These are phyloP conservation scores for Diplodia corticola DNA, from an alignment of 2,329 filamentous ascomycete species.

Conservation along the genomic window DNA sequence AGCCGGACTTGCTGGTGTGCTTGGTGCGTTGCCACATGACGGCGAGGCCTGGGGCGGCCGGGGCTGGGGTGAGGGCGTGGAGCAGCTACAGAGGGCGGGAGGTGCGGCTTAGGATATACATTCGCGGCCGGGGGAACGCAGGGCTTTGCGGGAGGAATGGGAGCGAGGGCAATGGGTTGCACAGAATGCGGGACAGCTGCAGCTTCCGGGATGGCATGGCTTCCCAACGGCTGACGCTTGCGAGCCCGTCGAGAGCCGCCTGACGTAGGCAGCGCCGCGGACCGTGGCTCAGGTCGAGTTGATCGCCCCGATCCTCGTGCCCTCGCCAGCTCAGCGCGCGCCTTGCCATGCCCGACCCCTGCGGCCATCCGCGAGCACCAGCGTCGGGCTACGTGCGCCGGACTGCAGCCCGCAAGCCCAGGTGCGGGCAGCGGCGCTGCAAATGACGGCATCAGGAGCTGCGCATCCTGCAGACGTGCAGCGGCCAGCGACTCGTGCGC, in stretches of 20 bases:
- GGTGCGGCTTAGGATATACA: background rate
- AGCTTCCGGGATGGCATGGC: slow-evolving; percentile 16
- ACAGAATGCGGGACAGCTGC: slow-evolving; percentile 21
- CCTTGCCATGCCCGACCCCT: slow-evolving; percentile 16
- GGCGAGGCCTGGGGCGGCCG: slow-evolving; percentile 11
- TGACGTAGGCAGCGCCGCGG: slow-evolving; percentile 17
- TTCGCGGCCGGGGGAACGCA: background rate
- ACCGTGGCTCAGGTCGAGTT: slow-evolving; percentile 6
- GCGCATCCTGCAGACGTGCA: background rate
- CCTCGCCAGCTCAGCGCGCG: background rate
- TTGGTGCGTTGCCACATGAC: slow-evolving; percentile 57
- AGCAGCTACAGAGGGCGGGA: slow-evolving; percentile 5
- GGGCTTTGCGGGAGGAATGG: background rate
- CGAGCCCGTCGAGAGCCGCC: slow-evolving; percentile 17
- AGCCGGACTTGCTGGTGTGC: slow-evolving; percentile 62
- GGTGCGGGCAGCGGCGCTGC: background rate
- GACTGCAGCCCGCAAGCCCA: background rate
- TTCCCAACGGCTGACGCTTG: slow-evolving; percentile 18
- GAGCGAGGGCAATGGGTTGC: slow-evolving; percentile 19
- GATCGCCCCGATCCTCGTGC: slow-evolving; percentile 17
- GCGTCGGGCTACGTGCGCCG: background rate
- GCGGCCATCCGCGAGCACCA: background rate
- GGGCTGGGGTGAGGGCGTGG: background rate
- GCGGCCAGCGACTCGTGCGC: background rate
- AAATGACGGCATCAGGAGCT: slow-evolving; percentile 4